Percentiles rank a stretch among this genome's conserved stretches.
phyloP scores from a whole-genome alignment of 495 filamentous ascomycete species.

The Xylaria intraflava region DNA sequence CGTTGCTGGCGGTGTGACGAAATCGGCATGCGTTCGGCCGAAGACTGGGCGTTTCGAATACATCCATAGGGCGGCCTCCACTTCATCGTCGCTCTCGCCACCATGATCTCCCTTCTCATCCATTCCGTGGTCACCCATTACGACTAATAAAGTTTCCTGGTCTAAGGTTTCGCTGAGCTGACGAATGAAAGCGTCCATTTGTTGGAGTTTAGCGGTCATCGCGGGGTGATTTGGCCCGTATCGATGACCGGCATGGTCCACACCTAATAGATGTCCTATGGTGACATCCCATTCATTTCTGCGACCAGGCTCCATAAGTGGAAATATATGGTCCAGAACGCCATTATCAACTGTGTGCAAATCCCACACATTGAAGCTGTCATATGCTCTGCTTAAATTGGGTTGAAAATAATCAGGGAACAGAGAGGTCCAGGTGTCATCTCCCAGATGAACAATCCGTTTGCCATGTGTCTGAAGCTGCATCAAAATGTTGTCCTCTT shows the following conservation, averaged over 20 bases:
- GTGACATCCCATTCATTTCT: constrained; percentile 78
- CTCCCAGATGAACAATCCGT: constrained; percentile 84
- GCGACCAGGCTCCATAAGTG: constrained; percentile 60
- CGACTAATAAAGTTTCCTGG: constrained; percentile 79
- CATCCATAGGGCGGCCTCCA: constrained; percentile 96
- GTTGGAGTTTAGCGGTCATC: constrained; percentile 80
- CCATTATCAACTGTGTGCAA: constrained; percentile 95
- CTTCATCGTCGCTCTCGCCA: constrained; percentile 90
- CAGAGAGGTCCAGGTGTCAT: constrained; percentile 91
- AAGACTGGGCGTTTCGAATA: constrained; percentile 82
- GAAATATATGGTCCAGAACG: constrained; percentile 87
- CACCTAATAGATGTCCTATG: constrained; percentile 88
- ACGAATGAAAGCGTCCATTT: constrained; percentile 81
- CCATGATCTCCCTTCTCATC: constrained; percentile 95
- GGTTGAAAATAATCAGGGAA: constrained; percentile 89
- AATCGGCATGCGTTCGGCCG: constrained; percentile 61
- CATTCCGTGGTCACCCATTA: constrained; percentile 99
- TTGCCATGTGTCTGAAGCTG: constrained; percentile 76
- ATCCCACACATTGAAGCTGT: constrained; percentile 98
- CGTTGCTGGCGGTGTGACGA: constrained; percentile 56
- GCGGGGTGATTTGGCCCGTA: constrained; percentile 91
- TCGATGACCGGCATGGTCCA: constrained; percentile 94
- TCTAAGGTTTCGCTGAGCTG: constrained; percentile 67
- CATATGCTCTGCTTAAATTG: constrained; percentile 77
- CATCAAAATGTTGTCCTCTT: constrained; percentile 89